These are phyloP conservation scores for Leersia perrieri DNA, from an alignment of 176 grass and related monocot species.

Conservation along the genomic window DNA sequence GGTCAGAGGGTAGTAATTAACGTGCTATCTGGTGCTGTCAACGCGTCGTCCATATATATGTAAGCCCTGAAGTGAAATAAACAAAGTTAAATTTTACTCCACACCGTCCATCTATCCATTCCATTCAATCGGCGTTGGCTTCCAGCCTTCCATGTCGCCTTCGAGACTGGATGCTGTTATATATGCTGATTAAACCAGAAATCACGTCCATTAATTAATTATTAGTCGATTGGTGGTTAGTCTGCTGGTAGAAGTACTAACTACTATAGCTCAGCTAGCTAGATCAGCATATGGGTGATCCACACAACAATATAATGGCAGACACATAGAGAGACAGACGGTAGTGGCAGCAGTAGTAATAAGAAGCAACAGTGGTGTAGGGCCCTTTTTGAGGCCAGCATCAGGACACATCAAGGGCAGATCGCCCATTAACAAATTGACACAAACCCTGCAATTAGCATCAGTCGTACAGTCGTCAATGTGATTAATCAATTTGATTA, in stretches of 20 bases:
- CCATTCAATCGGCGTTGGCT: neutral
- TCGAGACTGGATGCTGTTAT: neutral
- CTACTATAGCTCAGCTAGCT: neutral
- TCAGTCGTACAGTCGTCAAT: slow-evolving; percentile 29
- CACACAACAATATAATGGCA: too few relatives aligned
- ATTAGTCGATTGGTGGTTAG: neutral
- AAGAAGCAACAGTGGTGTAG: neutral
- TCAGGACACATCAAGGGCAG: slow-evolving; percentile 8
- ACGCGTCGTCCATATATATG: neutral
- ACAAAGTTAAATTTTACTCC: neutral
- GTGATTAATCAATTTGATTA: neutral
- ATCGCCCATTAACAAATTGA: slow-evolving; percentile 9
- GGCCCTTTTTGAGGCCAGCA: slow-evolving; percentile 9
- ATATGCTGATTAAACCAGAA: neutral
- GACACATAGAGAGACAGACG: too few relatives aligned
- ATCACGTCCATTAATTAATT: neutral
- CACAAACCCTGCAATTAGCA: slow-evolving; percentile 22
- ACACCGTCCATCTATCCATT: neutral
- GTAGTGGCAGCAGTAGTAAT: neutral
- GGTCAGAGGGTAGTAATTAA: neutral
- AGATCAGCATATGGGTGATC: neutral
- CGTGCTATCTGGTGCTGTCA: neutral
- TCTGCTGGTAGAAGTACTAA: neutral
- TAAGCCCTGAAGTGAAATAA: neutral
- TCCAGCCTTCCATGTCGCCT: neutral